These are phyloP conservation scores for Podaxis sp. DNA, from an alignment of 768 basidiomycete genomes.

Conservation along the genomic window DNA sequence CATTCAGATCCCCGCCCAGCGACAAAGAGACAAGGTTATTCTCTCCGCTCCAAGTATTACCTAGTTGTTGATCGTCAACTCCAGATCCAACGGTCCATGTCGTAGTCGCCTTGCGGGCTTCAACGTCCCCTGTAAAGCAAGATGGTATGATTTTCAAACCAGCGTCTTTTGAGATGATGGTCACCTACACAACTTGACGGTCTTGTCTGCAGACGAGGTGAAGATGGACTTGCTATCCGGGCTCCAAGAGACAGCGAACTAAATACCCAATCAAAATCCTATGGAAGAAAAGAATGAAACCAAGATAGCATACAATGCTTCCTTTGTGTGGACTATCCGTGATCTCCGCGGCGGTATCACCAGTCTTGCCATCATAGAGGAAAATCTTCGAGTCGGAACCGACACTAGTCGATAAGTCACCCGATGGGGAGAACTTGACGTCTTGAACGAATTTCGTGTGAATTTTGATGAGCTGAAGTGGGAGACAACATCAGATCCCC, in stretches of 20 bases:
- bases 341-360: conserved; percentile 73
- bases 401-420: conserved; percentile 82
- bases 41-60: conserved; percentile 79
- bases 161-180: not conserved
- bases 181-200: conserved; percentile 80
- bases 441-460: conserved; percentile 95
- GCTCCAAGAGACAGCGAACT: conserved; percentile 84
- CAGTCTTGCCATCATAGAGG: conserved; percentile 88
- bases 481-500: not conserved
- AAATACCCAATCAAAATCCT: not conserved
- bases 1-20: conserved; percentile 74
- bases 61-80: conserved; percentile 82
- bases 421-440: conserved; percentile 78
- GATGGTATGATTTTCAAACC: not conserved
- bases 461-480: conserved; percentile 69
- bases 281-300: not conserved
- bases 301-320: conserved; percentile 58
- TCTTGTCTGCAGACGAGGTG: conserved; percentile 86
- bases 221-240: conserved; percentile 68
- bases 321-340: conserved; percentile 71
- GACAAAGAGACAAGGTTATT: conserved; percentile 81
- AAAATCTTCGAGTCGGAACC: conserved; percentile 88
- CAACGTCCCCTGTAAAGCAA: conserved; percentile 71
- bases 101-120: conserved; percentile 61
- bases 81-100: conserved; percentile 76